Percentiles rank a stretch among this genome's conserved stretches.
phyloP scores from a whole-genome alignment of 2,329 filamentous ascomycete genomes.

The Zymoseptoria tritici region DNA sequence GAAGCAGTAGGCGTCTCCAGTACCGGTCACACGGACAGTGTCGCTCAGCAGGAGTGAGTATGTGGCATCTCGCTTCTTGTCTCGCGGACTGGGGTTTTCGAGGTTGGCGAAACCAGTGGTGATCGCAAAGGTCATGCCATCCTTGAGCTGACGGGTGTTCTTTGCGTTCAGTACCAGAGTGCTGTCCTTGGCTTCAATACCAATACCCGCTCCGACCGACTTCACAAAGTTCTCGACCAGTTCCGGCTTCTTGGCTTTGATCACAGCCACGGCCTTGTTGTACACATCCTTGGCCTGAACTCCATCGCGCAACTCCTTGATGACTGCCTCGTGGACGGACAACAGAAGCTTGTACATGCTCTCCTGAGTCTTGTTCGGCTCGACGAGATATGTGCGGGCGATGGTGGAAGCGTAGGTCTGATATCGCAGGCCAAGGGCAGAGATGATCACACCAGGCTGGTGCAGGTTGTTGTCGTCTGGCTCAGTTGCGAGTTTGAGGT shows the following conservation, averaged over 20 bases:
- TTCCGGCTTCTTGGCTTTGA: conserved; percentile 88
- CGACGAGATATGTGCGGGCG: conserved; percentile 88
- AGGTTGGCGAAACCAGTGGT: conserved; percentile 86
- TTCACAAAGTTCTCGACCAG: conserved; percentile 92
- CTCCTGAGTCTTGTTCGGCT: conserved; percentile 94
- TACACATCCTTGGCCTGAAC: conserved; percentile 84
- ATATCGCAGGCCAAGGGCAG: conserved; percentile 85
- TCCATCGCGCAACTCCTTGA: conserved; percentile 86
- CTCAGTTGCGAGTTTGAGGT: conserved; percentile 71
- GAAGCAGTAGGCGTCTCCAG: conserved; percentile 75
- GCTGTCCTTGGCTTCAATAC: conserved; percentile 79
- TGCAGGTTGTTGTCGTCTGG: conserved; percentile 76
- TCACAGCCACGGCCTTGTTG: conserved; percentile 69
- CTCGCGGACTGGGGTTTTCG: conserved; percentile 76
- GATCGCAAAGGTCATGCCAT: conserved; percentile 93
- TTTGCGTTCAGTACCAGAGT: conserved; percentile 82
- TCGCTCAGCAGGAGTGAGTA: conserved; percentile 90
- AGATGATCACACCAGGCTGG: conserved; percentile 78
- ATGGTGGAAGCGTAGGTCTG: conserved; percentile 93
- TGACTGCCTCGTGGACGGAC: conserved; percentile 75
- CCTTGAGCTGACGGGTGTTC: conserved; percentile 73
- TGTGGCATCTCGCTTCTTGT: conserved; percentile 71
- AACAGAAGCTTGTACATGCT: conserved; percentile 85
- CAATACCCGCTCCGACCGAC: conserved; percentile 85
- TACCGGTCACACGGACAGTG: conserved; percentile 72